Evolutionary conservation across 257 asterid species (phyloP).

Genomic region (Scutellaria minor): DNA sequence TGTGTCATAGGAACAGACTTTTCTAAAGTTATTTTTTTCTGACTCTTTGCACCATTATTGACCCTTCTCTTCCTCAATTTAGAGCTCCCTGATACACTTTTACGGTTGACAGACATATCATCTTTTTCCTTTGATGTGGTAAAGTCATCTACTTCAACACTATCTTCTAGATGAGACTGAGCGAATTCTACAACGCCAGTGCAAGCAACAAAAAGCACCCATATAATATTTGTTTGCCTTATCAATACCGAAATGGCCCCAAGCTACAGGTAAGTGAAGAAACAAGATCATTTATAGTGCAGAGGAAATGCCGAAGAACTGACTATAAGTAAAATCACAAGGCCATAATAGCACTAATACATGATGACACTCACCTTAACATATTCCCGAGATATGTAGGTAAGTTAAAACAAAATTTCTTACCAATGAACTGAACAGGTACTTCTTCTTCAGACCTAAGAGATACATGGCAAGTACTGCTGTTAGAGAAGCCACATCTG

Average conservation of each 20-base stretch:
- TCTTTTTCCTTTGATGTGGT: conserved; percentile 47
- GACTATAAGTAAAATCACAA: not conserved
- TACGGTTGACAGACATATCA: conserved; percentile 36
- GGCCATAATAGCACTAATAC: not conserved
- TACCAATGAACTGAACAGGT: conserved; percentile 83
- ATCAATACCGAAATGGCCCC: conserved; percentile 81
- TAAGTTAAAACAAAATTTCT: conserved; percentile 34
- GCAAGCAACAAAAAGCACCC: conserved; percentile 88
- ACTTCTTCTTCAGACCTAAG: conserved; percentile 67
- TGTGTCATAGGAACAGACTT: conserved; percentile 37
- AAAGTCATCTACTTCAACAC: conserved; percentile 38
- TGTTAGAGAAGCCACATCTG: conserved; percentile 90
- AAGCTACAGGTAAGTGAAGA: conserved; percentile 56
- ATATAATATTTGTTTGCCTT: conserved; percentile 91
- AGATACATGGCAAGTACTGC: conserved; percentile 88
- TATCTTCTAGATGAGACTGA: conserved; percentile 47
- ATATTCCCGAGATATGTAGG: not conserved
- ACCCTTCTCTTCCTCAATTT: conserved; percentile 78
- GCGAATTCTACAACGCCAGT: conserved; percentile 65
- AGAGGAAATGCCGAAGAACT: conserved; percentile 1
- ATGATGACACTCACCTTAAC: conserved; percentile 1
- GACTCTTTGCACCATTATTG: conserved; percentile 31
- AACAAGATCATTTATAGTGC: conserved; percentile 30
- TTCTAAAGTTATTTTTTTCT: conserved; percentile 35
- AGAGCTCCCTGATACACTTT: conserved; percentile 44